Conservation (phyloP, 140 eudicot genomes). For the Ambrosia hybrid region DNA sequence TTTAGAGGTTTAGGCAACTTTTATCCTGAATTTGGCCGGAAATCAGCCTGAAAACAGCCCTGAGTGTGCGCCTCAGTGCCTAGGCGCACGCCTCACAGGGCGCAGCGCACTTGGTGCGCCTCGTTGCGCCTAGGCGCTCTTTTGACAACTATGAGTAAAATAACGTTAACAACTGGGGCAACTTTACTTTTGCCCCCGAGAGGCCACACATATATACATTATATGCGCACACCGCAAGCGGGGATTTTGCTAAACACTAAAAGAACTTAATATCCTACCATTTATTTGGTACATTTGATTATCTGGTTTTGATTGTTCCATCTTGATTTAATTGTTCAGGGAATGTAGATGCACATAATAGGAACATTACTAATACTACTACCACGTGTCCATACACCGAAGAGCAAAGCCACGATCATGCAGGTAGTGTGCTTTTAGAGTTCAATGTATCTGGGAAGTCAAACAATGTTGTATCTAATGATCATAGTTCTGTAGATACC, state of each 20-base stretch:
- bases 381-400: slow-evolving; percentile 18
- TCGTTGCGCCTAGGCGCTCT: too few relatives aligned
- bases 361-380: slow-evolving; percentile 34
- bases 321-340: slow-evolving; percentile 41
- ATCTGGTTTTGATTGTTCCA: slow-evolving; percentile 16
- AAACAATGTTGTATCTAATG: slow-evolving; percentile 16
- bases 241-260: neutral
- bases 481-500: slow-evolving; percentile 26
- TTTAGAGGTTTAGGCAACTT: too few relatives aligned
- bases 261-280: neutral
- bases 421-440: slow-evolving; percentile 38
- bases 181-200: too few relatives aligned
- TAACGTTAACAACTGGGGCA: too few relatives aligned
- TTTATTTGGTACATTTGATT: neutral
- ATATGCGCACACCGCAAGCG: too few relatives aligned
- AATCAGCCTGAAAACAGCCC: too few relatives aligned
- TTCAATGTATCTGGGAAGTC: slow-evolving; percentile 35
- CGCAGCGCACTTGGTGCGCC: too few relatives aligned
- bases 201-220: too few relatives aligned
- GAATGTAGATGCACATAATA: slow-evolving; percentile 37
- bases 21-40: too few relatives aligned
- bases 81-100: too few relatives aligned
- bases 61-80: too few relatives aligned
- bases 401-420: slow-evolving; percentile 28
- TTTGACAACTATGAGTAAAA: too few relatives aligned